Evolutionary conservation across 306 rosid genomes (phyloP), one percentile per base, ranked within the genome.

Genomic region (Citrullus colocynthis): DNA sequence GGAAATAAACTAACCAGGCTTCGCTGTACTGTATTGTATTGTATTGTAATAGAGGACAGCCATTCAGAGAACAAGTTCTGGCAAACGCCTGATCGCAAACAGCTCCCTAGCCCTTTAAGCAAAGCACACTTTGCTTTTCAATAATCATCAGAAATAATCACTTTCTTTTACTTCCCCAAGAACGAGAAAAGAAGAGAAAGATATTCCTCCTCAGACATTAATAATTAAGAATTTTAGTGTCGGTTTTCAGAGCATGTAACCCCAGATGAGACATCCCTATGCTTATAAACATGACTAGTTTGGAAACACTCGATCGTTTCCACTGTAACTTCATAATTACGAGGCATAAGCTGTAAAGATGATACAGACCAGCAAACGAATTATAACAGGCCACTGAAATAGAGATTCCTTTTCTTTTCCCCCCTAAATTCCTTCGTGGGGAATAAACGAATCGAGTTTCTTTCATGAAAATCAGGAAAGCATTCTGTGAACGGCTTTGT

Each of bases 61-160:
- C 41, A 42, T 49, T 30, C 60, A 30, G 42, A 72, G 36, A 74
- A 34, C 78, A 74, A 36, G 48, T 74, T 52, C 78, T 74, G 63
- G 61, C 78, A 52, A 55, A 51, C 61, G 77, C 44, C 77, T 73
- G 77, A 49, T 51, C 5, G 63, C 63, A 32, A 54, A 74, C 78
- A 74, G 78, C 78, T 32, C 78, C 48, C 49, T 10, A 74, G 28
- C 32, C 54, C 79, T 76, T 76, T 57, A 76, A 76, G 79, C 55
- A 76, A 58, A 76, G 67, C 79, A 76, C 79, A 76, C 79, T 56
- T 76, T 76, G 37, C 79, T 76, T 76, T 76, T 76, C 67, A 76
- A 76, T 76, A 56, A 76, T 58, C 79, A 76, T 41, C 54, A 76
- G 67, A 76, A 58, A 39, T 76, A 76, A 76, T 75, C 20, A 57